Evolutionary conservation across 495 filamentous ascomycete genomes (phyloP), one percentile per base, ranked within the genome.

Genomic region (Penicillium waksmanii): DNA sequence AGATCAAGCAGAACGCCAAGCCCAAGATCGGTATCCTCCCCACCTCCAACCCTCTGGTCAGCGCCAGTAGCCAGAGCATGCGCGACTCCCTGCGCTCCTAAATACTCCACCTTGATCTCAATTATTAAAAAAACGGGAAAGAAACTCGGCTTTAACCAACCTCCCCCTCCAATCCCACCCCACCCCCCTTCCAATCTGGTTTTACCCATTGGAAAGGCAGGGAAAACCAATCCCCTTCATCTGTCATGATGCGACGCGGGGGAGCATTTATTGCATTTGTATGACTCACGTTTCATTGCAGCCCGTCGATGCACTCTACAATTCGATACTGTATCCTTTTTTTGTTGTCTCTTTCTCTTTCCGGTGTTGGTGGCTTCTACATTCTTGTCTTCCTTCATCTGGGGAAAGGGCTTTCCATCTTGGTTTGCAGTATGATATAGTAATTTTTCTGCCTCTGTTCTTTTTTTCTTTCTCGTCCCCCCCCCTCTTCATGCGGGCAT

Each of bases 61-160:
- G 92, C 73, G 92, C 94, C 23, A 97, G 93, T 79, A 89, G 88
- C 61, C 89, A 92, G 74, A 97, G 94, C 77, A 93, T 89, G 83
- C 83, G 91, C 64, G 94, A 98, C 72, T 90, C 84, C n/a, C 78
- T 90, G 62, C 86, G 85, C 60, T 82, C 81, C 57, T 84, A 64
- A 43, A 53, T 18, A 35, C 11, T 35, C 38, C 13, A 19, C 49
- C 7, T n/a, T 49, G 50, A 31, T 58, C 23, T 52, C 8, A 27
- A 15, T 23, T 38, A 9, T 50, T 17, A 43, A 43, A 43, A 18
- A 43, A 2, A 19, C n/a, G n/a, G 13, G 17, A 18, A 18, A 12
- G n/a, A 15, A 18, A 15, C 12, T 18, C n/a, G n/a, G n/a, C n/a
- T n/a, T n/a, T 18, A 43, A 9, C n/a, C n/a, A n/a, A 43, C 40